Base-by-base conservation (phyloP, 2,329 filamentous ascomycete species). In the Aspergillus tamarii region DNA sequence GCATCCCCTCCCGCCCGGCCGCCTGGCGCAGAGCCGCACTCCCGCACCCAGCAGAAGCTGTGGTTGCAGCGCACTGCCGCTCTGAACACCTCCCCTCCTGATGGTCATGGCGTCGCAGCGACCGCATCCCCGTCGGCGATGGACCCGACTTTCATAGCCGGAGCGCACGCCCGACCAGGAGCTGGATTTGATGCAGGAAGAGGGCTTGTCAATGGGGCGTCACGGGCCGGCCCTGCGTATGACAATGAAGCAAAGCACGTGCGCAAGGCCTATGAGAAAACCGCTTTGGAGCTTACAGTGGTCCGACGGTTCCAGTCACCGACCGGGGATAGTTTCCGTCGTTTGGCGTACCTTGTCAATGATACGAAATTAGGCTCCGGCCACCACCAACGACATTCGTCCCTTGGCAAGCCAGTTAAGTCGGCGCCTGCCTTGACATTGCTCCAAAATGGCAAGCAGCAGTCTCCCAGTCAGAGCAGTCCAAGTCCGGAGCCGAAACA, bases 1-100 rank as follows among this genome's bases (percentile, higher is more conserved):
- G 70, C 69, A 36, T 77, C 76, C 9, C 74, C 78, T 34, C 74
- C 76, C 21, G 69, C 74, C 9, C 71, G 75, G 14, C 74, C 73
- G n/a, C 71, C 71, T 5, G 75, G 76, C n/a, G 67, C 70, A n/a
- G 77, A 80, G 57, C 74, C 77, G 8, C 75, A 74, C 21, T 83
- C 81, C n/a, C 76, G 81, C 57, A 83, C 81, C 5, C 80, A 83
- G 65, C 81, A 83, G 66, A 82, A 81, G 64, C 75, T 83, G 14
- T 82, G 81, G 78, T 74, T 83, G 48, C 80, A 83, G 63, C 77
- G 81, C 53, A 81, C 80, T 12, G 80, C 80, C 28, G 74, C 78
- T 12, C 69, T 81, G 19, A 80, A 80, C 36, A 81, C 80, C 55
- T 82, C 81, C 6, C 78, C 80, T 21, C 78, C 79, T 5, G 78